Conservation (phyloP, 371 early-diverging fungal genomes). For the Mucor circinelloides region DNA sequence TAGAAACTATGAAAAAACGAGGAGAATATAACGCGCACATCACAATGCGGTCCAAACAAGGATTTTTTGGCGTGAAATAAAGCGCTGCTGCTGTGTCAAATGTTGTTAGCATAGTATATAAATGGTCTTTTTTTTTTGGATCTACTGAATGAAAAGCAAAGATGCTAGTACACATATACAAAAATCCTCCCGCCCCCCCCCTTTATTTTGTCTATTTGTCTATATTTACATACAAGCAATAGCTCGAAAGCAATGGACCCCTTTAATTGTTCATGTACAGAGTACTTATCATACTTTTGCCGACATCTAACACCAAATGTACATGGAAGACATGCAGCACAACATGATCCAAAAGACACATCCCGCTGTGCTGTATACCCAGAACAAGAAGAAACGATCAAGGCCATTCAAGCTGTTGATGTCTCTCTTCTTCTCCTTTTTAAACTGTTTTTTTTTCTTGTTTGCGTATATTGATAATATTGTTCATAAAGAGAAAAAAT, state of each 20-base stretch:
- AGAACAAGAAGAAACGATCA: background rate
- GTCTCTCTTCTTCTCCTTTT: background rate
- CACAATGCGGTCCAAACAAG: conserved; percentile 13
- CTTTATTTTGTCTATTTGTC: background rate
- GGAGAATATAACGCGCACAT: conserved; percentile 1
- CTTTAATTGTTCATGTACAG: background rate
- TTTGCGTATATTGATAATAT: background rate
- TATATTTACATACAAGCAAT: background rate
- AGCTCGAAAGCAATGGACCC: background rate
- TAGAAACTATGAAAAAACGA: background rate
- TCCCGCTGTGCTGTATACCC: background rate
- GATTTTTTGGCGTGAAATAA: background rate
- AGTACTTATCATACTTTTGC: background rate
- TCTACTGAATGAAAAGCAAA: background rate
- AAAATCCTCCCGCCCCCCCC: background rate
- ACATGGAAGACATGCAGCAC: background rate
- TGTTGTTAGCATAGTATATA: background rate
- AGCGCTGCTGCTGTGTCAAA: background rate
- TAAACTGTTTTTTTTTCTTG: background rate
- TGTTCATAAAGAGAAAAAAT: background rate
- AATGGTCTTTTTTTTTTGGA: background rate
- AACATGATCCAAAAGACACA: background rate
- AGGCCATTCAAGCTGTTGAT: background rate
- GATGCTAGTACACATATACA: background rate
- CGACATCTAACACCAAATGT: background rate